Percentiles rank a stretch among this genome's conserved stretches.
Conservation (phyloP, 805 yeast genomes). For the Dipodascopsis uninucleata region DNA sequence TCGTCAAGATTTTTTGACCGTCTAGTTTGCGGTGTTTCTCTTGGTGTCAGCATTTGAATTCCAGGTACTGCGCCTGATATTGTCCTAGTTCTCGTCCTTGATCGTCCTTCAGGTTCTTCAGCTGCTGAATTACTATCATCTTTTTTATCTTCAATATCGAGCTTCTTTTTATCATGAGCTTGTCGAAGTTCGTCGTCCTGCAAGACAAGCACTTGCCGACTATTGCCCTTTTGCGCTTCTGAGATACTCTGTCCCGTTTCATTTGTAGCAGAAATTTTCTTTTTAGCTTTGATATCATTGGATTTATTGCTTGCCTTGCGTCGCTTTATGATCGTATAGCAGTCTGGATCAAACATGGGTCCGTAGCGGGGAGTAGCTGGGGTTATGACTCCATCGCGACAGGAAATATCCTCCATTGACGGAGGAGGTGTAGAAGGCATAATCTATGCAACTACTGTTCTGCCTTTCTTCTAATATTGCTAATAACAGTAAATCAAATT, state of each 20-base stretch:
- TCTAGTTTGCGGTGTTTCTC: conserved; percentile 19
- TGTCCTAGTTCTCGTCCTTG: conserved; percentile 14
- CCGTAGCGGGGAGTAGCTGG: conserved; percentile 26
- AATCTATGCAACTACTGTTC: not conserved
- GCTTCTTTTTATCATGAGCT: too few species aligned
- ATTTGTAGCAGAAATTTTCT: not conserved
- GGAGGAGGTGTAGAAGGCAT: conserved; percentile 4
- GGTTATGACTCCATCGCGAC: conserved; percentile 12
- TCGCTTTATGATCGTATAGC: conserved; percentile 1
- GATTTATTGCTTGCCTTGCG: conserved; percentile 1
- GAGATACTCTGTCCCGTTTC: not conserved
- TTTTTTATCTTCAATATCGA: too few species aligned
- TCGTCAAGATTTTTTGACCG: conserved; percentile 2
- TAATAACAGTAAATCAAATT: too few species aligned
- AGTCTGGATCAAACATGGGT: conserved; percentile 21
- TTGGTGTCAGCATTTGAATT: conserved; percentile 24
- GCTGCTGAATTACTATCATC: not conserved
- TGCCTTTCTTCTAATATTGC: too few species aligned
- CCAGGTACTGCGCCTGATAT: conserved; percentile 20
- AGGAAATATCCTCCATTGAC: not conserved
- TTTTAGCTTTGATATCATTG: conserved; percentile 2
- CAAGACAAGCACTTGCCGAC: too few species aligned
- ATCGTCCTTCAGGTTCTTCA: not conserved
- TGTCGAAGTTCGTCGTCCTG: too few species aligned
- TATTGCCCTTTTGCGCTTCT: not conserved